These are phyloP conservation scores for Microdochium bolleyi DNA, from an alignment of 2,329 filamentous ascomycete species.

Conservation along the genomic window DNA sequence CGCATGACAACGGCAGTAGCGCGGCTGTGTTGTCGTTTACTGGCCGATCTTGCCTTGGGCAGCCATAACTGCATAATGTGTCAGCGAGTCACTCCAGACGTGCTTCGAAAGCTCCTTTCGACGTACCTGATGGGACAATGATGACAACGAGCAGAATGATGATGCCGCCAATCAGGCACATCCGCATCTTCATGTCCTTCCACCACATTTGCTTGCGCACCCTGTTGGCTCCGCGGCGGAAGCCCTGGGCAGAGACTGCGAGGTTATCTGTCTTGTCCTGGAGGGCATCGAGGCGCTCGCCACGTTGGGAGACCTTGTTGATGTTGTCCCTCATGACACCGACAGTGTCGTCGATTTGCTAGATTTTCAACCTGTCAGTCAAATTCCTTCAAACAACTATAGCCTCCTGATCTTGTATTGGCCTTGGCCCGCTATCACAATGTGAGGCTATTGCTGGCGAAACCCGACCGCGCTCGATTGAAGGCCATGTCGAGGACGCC, in stretches of 20 bases:
- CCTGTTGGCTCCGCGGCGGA: constrained; percentile 91
- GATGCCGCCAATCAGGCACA: constrained; percentile 87
- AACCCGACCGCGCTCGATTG: too few species aligned
- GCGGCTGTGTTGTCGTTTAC: neutral
- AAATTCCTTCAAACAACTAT: neutral
- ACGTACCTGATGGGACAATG: constrained; percentile 83
- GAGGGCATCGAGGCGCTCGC: constrained; percentile 33
- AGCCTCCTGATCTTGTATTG: too few species aligned
- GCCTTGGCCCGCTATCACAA: too few species aligned
- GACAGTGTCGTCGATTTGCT: constrained; percentile 98
- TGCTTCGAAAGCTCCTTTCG: neutral
- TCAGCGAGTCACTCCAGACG: neutral
- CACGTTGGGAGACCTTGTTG: constrained; percentile 91
- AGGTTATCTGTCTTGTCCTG: constrained; percentile 68
- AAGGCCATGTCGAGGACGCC: too few species aligned
- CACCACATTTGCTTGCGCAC: constrained; percentile 99
- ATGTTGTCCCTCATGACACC: constrained; percentile 96
- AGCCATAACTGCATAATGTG: constrained; percentile 20
- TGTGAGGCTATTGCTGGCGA: too few species aligned
- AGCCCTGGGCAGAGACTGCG: constrained; percentile 85
- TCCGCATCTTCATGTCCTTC: constrained; percentile 99
- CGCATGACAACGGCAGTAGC: neutral
- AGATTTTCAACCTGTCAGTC: constrained; percentile 7
- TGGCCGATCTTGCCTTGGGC: constrained; percentile 12
- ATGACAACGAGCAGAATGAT: constrained; percentile 89